These are phyloP conservation scores for Syzygium grande DNA, from an alignment of 345 rosid genomes.

Conservation along the genomic window DNA sequence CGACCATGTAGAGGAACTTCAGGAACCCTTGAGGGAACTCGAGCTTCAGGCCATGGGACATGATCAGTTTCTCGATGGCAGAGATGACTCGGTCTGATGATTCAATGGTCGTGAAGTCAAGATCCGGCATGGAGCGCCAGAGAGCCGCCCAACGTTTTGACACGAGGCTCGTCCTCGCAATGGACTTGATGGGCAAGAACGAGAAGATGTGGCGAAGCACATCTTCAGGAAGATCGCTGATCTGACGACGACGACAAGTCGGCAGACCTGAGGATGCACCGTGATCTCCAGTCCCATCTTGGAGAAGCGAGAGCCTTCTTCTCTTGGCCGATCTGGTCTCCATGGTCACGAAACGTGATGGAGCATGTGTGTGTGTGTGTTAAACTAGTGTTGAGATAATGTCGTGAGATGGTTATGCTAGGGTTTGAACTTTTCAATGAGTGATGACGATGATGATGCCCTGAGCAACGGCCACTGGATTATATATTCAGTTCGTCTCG, in stretches of 20 bases:
- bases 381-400: neutral
- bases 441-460: neutral
- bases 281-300: neutral
- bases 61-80: neutral
- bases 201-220: conserved; percentile 59
- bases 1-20: neutral
- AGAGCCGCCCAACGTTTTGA: conserved; percentile 66
- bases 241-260: neutral
- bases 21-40: neutral
- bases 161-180: conserved; percentile 45
- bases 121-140: conserved; percentile 81
- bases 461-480: neutral
- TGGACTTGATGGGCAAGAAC: conserved; percentile 49
- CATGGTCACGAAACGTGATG: conserved; percentile 13
- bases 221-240: conserved; percentile 61
- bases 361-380: neutral
- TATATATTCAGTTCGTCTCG: neutral
- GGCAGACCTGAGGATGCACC: neutral
- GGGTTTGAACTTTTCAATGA: conserved; percentile 11
- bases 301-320: conserved; percentile 27
- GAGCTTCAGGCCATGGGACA: neutral
- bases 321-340: conserved; percentile 73
- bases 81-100: neutral
- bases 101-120: conserved; percentile 59
- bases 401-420: conserved; percentile 2